Evolutionary conservation across 2,329 filamentous ascomycete genomes (phyloP), one percentile per base, ranked within the genome.

Genomic region (Aspergillus sp.): DNA sequence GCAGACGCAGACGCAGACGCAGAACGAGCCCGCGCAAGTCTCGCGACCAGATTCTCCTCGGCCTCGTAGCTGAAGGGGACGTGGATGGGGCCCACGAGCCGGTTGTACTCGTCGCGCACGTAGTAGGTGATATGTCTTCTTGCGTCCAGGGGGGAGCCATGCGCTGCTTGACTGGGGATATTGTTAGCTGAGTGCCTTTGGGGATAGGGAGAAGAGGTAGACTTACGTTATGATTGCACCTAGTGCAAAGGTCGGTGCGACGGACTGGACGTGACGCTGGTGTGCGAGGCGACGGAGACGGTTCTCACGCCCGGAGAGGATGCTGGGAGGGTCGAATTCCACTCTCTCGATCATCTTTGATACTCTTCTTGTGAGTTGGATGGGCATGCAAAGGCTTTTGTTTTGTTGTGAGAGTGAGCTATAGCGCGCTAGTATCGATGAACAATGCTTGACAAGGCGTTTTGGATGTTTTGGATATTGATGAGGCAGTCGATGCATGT

Each of bases 121-220:
- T n/a, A 38, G 35, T 26, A 48, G 3, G 46, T 41, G 20, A 48
- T 48, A 13, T 48, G 46, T n/a, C 46, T 19, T 30, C 46, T 26
- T n/a, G 17, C 13, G 22, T 48, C 46, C 3, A 48, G 35, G 9
- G 35, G 32, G 16, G 19, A 40, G 19, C 36, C 33, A 35, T 41
- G 46, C 7, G 46, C 46, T 8, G 19, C 14, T 3, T 48, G 46
- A 10, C 46, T 26, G 36, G 6, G 14, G 3, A 14, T 17, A 38
- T n/a, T 7, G 35, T n/a, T 38, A 42, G 19, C 4, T 42, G 14
- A 1, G 3, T n/a, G 35, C 22, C n/a, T 14, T 42, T 42, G 45
- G 19, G 13, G 17, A 26, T n/a, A 20, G 40, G 35, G 14, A 41
- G 8, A 4, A 36, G 32, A 22, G 17, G 14, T 16, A 46, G 7